Base-by-base conservation (phyloP, 2,329 filamentous ascomycete genomes). In the Nothomitra cinnamomea region DNA sequence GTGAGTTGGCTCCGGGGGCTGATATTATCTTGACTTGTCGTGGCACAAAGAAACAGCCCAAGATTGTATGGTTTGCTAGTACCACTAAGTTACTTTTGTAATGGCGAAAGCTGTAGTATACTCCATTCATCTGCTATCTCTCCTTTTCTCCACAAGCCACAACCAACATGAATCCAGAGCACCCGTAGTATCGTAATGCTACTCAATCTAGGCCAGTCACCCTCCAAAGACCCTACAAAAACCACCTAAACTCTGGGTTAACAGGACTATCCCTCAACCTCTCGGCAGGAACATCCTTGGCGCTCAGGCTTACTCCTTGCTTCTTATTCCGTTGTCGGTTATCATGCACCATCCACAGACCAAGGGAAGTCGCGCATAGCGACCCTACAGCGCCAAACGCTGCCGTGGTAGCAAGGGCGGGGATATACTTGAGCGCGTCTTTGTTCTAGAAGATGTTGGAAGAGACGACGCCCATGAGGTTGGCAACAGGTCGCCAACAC, bases 381-480 rank as follows among this genome's bases (percentile, higher is more conserved):
- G 74, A 72, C 0, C 82, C 82, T 0, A 67, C 67, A 0, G 73
- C 82, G 0, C 82, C 82, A 67, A 82, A 83, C 1, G 72, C 73
- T 0, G 79, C 79, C 2, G 77, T 82, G 0, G 80, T 83, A 38
- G 78, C 74, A 42, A 85, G 65, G 0, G 82, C 82, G 0, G 81
- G 80, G 53, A 77, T 70, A 60, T 85, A 86, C 60, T 82, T 78
- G 0, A 82, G 83, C 8, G 73, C 74, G 61, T 84, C 79, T 59
- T 80, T 66, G 40, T 72, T 69, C 15, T 74, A 70, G 66, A 85
- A 86, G 55, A 85, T 80, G 60, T 87, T 85, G 57, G 75, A 78
- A 25, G 73, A 72, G 0, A 87, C 79, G 0, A 87, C 68, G 2
- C 83, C 83, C 81, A 88, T 88, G 36, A 87, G 64, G 58, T 89